Evolutionary conservation across 2,329 filamentous ascomycete genomes (phyloP).

Genomic region (Calonectria naviculata): DNA sequence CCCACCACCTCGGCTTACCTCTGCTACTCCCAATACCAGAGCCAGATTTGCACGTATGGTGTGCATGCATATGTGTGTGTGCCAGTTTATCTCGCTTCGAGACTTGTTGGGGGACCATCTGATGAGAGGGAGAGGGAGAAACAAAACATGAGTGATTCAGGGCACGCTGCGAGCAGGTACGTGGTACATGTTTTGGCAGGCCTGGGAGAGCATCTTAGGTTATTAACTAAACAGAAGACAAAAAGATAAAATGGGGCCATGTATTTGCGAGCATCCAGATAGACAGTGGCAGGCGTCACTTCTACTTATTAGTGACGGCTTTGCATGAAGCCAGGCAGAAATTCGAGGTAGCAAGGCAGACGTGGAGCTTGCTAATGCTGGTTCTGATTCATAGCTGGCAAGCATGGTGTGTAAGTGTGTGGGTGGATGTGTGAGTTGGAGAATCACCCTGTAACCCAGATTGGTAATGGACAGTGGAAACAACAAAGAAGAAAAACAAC

Average conservation of each 20-base stretch:
- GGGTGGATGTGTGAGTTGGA: conserved; percentile 2
- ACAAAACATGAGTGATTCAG: not conserved
- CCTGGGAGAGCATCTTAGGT: not conserved
- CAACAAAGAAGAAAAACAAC: not conserved
- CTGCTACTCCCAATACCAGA: not conserved
- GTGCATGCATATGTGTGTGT: not conserved
- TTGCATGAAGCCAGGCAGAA: conserved; percentile 20
- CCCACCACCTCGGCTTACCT: conserved; percentile 10
- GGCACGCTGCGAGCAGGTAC: not conserved
- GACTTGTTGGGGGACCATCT: conserved; percentile 16
- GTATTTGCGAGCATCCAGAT: not conserved
- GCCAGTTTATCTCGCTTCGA: not conserved
- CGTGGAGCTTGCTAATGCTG: conserved; percentile 3
- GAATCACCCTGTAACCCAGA: conserved; percentile 3
- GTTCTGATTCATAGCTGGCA: not conserved
- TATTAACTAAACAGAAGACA: no score
- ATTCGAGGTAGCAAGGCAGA: conserved; percentile 1
- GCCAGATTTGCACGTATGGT: not conserved
- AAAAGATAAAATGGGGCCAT: no score
- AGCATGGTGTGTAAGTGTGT: not conserved
- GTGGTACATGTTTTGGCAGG: not conserved
- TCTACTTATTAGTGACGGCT: not conserved
- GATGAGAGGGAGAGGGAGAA: not conserved
- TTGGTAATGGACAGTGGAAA: conserved; percentile 1
- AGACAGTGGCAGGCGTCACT: conserved; percentile 2